These are phyloP conservation scores for Penicillium egyptiacum DNA, from an alignment of 495 filamentous ascomycete genomes.

Conservation along the genomic window DNA sequence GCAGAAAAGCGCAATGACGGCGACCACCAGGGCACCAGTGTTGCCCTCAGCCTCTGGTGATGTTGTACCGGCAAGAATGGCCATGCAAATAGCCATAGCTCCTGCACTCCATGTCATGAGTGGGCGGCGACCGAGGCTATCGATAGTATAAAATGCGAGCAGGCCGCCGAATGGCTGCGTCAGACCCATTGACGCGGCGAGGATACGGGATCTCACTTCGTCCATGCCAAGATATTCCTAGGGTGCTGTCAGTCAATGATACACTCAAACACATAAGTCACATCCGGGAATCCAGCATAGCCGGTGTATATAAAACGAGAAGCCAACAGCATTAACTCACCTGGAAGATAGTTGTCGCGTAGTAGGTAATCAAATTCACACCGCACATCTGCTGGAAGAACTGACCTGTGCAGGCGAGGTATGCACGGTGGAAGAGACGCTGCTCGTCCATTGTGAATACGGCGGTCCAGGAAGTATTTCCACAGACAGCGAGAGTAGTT, in stretches of 20 bases:
- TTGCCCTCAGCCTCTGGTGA: slow-evolving; percentile 30
- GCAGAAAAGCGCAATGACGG: slow-evolving; percentile 41
- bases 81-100: slow-evolving; percentile 63
- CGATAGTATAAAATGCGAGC: slow-evolving; percentile 73
- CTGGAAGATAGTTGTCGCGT: slow-evolving; percentile 55
- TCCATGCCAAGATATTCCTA: slow-evolving; percentile 55
- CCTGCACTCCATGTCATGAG: slow-evolving; percentile 57
- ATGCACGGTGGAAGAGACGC: slow-evolving; percentile 27
- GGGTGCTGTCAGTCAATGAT: too few relatives aligned
- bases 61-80: slow-evolving; percentile 49
- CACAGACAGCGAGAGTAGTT: slow-evolving; percentile 28
- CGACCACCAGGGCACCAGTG: slow-evolving; percentile 40
- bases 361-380: slow-evolving; percentile 62
- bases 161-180: slow-evolving; percentile 73
- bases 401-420: slow-evolving; percentile 34
- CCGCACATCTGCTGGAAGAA: slow-evolving; percentile 58
- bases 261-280: too few relatives aligned
- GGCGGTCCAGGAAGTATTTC: slow-evolving; percentile 15
- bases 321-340: too few relatives aligned
- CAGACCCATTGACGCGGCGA: slow-evolving; percentile 74
- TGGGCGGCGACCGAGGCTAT: slow-evolving; percentile 66
- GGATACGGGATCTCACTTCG: slow-evolving; percentile 78
- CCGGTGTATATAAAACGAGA: too few relatives aligned
- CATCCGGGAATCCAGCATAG: too few relatives aligned
- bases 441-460: slow-evolving; percentile 26